phyloP scores from a whole-genome alignment of 139 green algal species.

The Chlorella sp. region DNA sequence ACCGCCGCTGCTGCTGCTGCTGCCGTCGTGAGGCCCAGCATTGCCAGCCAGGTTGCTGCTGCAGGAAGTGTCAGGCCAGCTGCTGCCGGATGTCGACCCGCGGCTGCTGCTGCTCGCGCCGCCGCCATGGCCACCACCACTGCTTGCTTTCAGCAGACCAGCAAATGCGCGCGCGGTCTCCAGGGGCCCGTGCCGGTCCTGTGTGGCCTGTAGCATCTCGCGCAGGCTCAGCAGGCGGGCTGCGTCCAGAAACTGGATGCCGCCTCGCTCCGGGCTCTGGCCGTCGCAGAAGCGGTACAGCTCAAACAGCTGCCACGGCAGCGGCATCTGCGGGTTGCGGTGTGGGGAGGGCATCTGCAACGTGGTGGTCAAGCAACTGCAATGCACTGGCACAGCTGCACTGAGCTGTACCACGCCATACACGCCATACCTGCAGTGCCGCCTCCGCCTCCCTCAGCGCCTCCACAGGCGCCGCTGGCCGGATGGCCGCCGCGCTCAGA shows the following conservation, averaged over 20 bases:
- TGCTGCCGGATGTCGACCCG: not conserved
- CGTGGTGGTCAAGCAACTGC: too few relatives aligned
- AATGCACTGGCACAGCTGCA: not conserved
- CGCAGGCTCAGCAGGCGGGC: constrained; percentile 19
- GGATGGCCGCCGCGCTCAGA: not conserved
- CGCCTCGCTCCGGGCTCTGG: not conserved
- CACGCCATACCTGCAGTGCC: constrained; percentile 14
- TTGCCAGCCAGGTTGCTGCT: too few relatives aligned
- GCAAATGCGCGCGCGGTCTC: not conserved
- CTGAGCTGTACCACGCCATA: not conserved
- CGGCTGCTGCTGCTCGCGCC: not conserved
- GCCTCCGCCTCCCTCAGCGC: not conserved
- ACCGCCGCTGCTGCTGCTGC: not conserved
- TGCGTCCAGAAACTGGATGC: constrained; percentile 7
- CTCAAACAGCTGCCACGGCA: constrained; percentile 25
- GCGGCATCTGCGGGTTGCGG: not conserved
- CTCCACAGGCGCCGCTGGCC: not conserved
- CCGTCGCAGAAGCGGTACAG: constrained; percentile 23
- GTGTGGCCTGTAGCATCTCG: not conserved
- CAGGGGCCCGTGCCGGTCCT: not conserved
- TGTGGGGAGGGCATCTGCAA: too few relatives aligned
- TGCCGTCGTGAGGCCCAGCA: too few relatives aligned
- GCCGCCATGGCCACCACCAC: not conserved
- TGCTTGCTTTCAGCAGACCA: not conserved
- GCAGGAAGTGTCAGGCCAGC: not conserved